These are phyloP conservation scores for Russula compacta DNA, from an alignment of 768 basidiomycete genomes.

Conservation along the genomic window DNA sequence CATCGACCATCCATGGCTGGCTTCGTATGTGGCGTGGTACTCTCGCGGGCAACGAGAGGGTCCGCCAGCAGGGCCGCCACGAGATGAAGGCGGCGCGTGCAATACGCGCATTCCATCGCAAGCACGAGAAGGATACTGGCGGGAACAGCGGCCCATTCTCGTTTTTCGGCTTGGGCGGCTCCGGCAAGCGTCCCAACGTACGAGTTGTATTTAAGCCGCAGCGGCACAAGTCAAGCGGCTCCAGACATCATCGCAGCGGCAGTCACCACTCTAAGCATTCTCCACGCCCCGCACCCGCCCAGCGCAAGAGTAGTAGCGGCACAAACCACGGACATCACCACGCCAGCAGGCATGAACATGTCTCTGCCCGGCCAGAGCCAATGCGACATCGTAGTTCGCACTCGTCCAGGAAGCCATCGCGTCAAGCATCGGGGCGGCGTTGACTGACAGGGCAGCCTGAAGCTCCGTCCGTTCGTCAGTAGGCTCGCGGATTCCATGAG, in stretches of 20 bases:
- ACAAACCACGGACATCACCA: neutral
- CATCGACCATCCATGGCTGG: slow-evolving; percentile 22
- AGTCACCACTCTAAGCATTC: neutral
- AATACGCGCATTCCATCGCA: neutral
- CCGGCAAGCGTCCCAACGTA: neutral
- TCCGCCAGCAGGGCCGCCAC: slow-evolving; percentile 16
- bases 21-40: slow-evolving; percentile 21
- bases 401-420: slow-evolving; percentile 6
- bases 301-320: slow-evolving; percentile 3
- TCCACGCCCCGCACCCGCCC: neutral
- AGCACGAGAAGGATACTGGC: neutral
- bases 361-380: neutral
- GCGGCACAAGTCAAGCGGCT: neutral
- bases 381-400: slow-evolving; percentile 5
- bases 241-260: neutral
- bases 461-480: neutral
- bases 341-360: neutral
- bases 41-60: slow-evolving; percentile 13
- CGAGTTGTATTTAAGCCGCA: neutral
- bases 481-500: neutral
- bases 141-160: slow-evolving; percentile 2
- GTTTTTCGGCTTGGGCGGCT: slow-evolving; percentile 1
- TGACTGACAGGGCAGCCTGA: neutral
- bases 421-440: slow-evolving; percentile 9
- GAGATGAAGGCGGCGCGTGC: slow-evolving; percentile 20